These are phyloP conservation scores for Laetiporus sulphureus DNA, from an alignment of 1,284 basidiomycete genomes.

Conservation along the genomic window DNA sequence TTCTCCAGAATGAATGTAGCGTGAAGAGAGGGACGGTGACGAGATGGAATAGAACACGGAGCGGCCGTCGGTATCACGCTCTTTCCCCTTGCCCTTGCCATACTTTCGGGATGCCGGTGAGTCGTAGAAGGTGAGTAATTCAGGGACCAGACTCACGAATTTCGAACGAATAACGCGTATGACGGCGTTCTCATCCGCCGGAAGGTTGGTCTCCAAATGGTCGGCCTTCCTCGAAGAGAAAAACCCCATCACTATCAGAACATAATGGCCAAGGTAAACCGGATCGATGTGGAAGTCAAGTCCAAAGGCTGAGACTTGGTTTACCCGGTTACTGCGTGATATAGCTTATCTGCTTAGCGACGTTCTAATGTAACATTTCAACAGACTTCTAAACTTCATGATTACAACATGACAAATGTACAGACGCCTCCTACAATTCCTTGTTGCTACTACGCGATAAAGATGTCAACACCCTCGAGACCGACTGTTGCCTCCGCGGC, in stretches of 20 bases:
- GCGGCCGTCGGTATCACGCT: slow-evolving; percentile 33
- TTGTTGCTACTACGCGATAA: too few relatives aligned
- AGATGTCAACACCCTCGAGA: too few relatives aligned
- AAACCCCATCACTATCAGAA: slow-evolving; percentile 37
- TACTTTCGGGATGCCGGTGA: slow-evolving; percentile 37
- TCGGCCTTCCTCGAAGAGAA: slow-evolving; percentile 35
- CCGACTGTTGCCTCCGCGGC: too few relatives aligned
- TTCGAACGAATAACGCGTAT: slow-evolving; percentile 65
- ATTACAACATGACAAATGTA: too few relatives aligned
- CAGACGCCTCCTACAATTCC: too few relatives aligned
- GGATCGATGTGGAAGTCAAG: too few relatives aligned
- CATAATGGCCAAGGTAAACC: slow-evolving; percentile 18
- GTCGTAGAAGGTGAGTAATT: slow-evolving; percentile 6
- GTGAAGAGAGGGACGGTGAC: slow-evolving; percentile 27
- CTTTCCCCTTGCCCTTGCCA: slow-evolving; percentile 57
- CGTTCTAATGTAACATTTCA: too few relatives aligned
- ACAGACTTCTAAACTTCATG: too few relatives aligned
- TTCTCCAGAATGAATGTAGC: slow-evolving; percentile 18
- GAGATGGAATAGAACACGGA: slow-evolving; percentile 19
- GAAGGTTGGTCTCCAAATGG: slow-evolving; percentile 17
- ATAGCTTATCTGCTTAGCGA: too few relatives aligned
- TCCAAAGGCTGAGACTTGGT: too few relatives aligned
- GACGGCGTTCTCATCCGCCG: slow-evolving; percentile 40
- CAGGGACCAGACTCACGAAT: slow-evolving; percentile 44
- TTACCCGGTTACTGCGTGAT: too few relatives aligned